Conservation (phyloP, 1,284 basidiomycete genomes). For the Schizopora paradoxa region DNA sequence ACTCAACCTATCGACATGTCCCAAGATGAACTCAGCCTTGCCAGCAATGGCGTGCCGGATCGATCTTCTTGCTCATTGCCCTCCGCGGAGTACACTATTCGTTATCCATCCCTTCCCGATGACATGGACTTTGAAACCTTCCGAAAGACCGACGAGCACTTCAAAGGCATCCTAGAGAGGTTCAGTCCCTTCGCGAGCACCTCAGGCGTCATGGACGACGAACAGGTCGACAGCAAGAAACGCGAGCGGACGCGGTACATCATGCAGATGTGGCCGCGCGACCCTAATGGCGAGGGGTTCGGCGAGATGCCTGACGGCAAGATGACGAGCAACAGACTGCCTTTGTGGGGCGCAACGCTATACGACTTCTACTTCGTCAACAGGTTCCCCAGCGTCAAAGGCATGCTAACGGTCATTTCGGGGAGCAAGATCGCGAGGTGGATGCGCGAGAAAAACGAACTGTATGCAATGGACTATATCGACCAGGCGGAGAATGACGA, state of each 20-base stretch:
- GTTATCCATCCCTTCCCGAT: constrained; percentile 9
- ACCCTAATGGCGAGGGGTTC: constrained; percentile 27
- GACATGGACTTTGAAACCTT: constrained; percentile 13
- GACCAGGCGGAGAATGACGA: constrained; percentile 34
- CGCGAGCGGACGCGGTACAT: constrained; percentile 24
- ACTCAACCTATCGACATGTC: too few species aligned
- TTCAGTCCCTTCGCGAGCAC: constrained; percentile 7
- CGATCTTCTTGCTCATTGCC: too few species aligned
- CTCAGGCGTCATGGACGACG: neutral
- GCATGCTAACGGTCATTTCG: constrained; percentile 26
- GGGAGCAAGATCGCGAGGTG: constrained; percentile 34
- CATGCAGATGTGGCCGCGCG: constrained; percentile 32
- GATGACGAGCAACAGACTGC: constrained; percentile 10
- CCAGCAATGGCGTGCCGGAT: too few species aligned
- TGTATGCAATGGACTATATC: constrained; percentile 29
- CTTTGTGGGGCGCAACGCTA: constrained; percentile 39
- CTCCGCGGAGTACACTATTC: too few species aligned
- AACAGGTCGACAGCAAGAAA: neutral
- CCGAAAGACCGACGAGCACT: constrained; percentile 14
- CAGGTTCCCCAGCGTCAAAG: too few species aligned
- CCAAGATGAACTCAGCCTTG: too few species aligned
- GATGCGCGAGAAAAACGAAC: constrained; percentile 32
- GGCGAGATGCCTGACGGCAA: constrained; percentile 21
- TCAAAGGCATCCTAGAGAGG: constrained; percentile 9
- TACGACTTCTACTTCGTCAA: constrained; percentile 37